phyloP scores from a whole-genome alignment of 306 rosid species.

The Elaeagnus macrophylla region DNA sequence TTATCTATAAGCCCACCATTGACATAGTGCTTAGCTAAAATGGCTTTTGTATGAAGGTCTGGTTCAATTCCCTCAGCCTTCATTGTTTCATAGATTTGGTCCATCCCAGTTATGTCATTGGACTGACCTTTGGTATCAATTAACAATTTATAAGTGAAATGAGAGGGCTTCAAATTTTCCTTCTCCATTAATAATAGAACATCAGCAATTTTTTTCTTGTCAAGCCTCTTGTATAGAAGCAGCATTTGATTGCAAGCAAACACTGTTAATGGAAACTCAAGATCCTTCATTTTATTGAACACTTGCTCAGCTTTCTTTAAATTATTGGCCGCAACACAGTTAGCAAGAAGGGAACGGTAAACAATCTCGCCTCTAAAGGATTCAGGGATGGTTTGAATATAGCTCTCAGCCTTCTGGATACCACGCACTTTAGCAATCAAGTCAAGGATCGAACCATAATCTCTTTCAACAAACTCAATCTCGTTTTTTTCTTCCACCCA shows the following conservation, averaged over 20 bases:
- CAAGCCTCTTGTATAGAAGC: conserved; percentile 54
- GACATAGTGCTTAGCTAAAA: conserved; percentile 52
- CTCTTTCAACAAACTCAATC: conserved; percentile 50
- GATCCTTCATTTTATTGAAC: conserved; percentile 69
- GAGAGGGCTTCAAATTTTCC: conserved; percentile 57
- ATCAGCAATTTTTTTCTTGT: conserved; percentile 71
- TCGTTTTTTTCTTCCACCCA: conserved; percentile 53
- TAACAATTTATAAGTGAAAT: conserved; percentile 48
- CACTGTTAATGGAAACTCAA: conserved; percentile 45
- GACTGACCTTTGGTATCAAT: conserved; percentile 55
- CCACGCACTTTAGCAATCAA: conserved; percentile 66
- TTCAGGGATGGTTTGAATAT: conserved; percentile 52
- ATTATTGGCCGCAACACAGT: conserved; percentile 35
- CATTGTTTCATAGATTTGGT: conserved; percentile 65
- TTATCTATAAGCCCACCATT: conserved; percentile 54
- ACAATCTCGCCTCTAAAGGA: conserved; percentile 65
- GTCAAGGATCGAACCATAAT: conserved; percentile 70
- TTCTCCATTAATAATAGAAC: conserved; percentile 74
- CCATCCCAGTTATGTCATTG: conserved; percentile 71
- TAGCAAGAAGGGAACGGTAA: conserved; percentile 59
- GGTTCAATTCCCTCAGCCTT: conserved; percentile 59
- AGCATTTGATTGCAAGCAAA: conserved; percentile 78
- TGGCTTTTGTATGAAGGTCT: conserved; percentile 22
- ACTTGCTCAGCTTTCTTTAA: conserved; percentile 52
- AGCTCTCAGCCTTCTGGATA: conserved; percentile 51